Evolutionary conservation across 352 stramenopile species (phyloP), one percentile per base, ranked within the genome.

Genomic region (Thraustochytrium aureum): DNA sequence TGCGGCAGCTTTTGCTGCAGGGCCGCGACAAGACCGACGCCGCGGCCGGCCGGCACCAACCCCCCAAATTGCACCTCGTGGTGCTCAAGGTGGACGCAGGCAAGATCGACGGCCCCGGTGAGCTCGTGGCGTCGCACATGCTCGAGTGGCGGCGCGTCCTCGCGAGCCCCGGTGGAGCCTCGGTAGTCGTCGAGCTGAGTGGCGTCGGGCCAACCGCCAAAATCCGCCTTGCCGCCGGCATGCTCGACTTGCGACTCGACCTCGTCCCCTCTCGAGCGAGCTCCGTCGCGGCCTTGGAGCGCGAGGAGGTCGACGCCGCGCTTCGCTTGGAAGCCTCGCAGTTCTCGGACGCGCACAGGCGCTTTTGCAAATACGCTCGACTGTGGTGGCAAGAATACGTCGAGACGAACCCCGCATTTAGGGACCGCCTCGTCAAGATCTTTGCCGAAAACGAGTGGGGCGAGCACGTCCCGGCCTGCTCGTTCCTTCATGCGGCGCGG

Each of bases 391-490:
- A 91, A 5, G 89, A 93, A 56, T 93, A 61, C n/a, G 60, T 83
- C 1, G 72, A 83, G 69, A 59, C 54, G 20, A 65, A 47, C 14
- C 59, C 54, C 35, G n/a, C 30, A 74, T 50, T 69, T 7, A 38
- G 61, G 2, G 76, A 86, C 30, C 87, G 89, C 41, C 83, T 91
- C 2, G 87, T 94, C 2, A 93, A 92, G 42, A 85, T 94, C 45
- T 94, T 94, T 82, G 89, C 88, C 2, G 89, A 94, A 81, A 92
- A 97, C 79, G 91, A 96, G 67, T 87, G 90, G 76, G 90, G 91
- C 10, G 84, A 86, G 0, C 91, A 94, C 83, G 88, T 88, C 22
- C 84, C 84, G 47, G 88, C 95, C 2, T 96, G 89, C 83, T 91
- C 90, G 37, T 96, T 92, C 65, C 37, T 97, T n/a, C 75, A 75